Evolutionary conservation across 805 yeast species (phyloP), one percentile per base, ranked within the genome.

Genomic region (Kluyveromyces nonfermentans): DNA sequence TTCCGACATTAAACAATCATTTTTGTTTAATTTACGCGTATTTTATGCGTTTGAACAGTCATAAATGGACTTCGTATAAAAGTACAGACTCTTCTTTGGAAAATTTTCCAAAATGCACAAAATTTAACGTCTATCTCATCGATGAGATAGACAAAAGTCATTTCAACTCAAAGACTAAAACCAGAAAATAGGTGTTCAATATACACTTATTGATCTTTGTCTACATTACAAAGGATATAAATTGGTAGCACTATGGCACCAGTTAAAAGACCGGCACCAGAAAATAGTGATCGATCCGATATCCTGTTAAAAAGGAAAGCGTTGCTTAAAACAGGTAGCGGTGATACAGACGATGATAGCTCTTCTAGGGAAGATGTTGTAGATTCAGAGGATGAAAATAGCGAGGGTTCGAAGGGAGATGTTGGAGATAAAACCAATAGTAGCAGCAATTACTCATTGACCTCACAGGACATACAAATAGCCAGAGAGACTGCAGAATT

Each of bases 401-500:
- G 38, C 9, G 50, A 49, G 9, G 53, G 52, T 25, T 52, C 44
- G 21, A 46, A 45, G 7, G 55, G 48, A 19, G 52, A 48, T 16
- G 45, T 46, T 1, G 48, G 41, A 17, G 52, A 46, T 12, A 44
- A 45, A 15, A 44, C 52, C 25, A 41, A 42, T 28, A 41, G 16
- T 31, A 21, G 32, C 8, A 33, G 41, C 7, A 35, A 49, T 37
- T 60, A 62, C 41, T 69, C 70, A 50, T 55, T 78, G 19, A 68
- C 84, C 0, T 80, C 93, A 0, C 89, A 86, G 53, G 96, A 93
- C 46, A 79, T 90, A 37, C 96, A 90, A 55, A 74, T 84, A 2
- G 96, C 96, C 0, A 75, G 95, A 54, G 97, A 89, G 62, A 85
- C 97, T 1, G 93, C 95, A 1, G 97, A 89, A 62, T 68, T 90